phyloP scores from a whole-genome alignment of 108 stramenopile genomes.

The Cyclostephanos invisitatus region DNA sequence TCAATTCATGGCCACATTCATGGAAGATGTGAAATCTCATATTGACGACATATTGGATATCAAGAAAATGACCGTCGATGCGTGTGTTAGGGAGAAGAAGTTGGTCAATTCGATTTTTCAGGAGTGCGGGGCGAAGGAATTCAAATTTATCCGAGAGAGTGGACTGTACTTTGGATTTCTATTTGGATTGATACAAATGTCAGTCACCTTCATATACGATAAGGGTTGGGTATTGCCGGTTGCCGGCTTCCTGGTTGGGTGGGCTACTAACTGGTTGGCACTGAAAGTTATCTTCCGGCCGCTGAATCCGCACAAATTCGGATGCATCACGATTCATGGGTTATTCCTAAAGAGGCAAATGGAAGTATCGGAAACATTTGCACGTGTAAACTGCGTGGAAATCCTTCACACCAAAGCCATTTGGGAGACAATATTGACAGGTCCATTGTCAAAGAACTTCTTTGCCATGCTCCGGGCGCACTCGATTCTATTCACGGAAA shows the following conservation, averaged over 20 bases:
- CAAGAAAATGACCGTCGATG: conserved; percentile 83
- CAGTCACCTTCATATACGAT: conserved; percentile 67
- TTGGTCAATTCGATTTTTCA: conserved; percentile 90
- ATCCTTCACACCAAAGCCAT: conserved; percentile 69
- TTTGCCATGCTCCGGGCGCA: conserved; percentile 84
- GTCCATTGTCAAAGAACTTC: conserved; percentile 77
- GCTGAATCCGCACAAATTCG: conserved; percentile 69
- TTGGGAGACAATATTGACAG: conserved; percentile 69
- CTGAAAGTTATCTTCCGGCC: conserved; percentile 87
- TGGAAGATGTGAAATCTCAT: conserved; percentile 82
- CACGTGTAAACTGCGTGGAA: conserved; percentile 64
- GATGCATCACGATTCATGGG: conserved; percentile 75
- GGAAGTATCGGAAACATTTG: conserved; percentile 86
- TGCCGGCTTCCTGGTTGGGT: conserved; percentile 81
- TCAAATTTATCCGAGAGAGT: conserved; percentile 62
- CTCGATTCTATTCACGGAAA: conserved; percentile 77
- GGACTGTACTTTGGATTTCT: conserved; percentile 90
- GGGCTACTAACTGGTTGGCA: conserved; percentile 88
- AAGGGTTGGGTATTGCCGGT: conserved; percentile 89
- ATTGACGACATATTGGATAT: conserved; percentile 88
- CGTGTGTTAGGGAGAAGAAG: conserved; percentile 84
- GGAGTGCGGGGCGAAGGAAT: conserved; percentile 89
- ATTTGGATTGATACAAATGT: conserved; percentile 87
- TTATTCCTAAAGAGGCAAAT: conserved; percentile 86
- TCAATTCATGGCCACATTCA: conserved; percentile 71